Evolutionary conservation across 345 rosid species (phyloP), one percentile per base, ranked within the genome.

Genomic region (Gossypium ekmanianum): DNA sequence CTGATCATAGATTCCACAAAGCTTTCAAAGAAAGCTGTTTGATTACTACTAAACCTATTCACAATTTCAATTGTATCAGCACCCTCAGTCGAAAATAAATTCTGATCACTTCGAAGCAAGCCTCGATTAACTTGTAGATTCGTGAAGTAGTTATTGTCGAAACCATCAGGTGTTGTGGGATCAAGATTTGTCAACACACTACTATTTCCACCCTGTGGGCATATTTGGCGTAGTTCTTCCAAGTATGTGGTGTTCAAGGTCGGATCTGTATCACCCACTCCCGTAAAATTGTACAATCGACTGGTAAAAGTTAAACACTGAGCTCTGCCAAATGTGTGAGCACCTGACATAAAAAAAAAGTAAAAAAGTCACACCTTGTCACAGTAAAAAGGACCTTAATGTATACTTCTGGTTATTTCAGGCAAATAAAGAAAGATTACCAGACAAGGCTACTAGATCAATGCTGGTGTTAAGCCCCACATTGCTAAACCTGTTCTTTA

Each of bases 241-340:
- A 85, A 78, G 70, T 74, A 83, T 12, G 86, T 83, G 26, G 88
- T 2, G 85, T 89, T 76, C 14, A 91, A 11, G 13, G 85, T 80
- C 3, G 88, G 90, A 61, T 91, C 95, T 0, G 93, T 87, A 20
- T 13, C 72, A 7, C 81, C 82, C 0, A 85, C 79, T 20, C 34
- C 26, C 52, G 3, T 88, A 80, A 87, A 91, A 75, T 87, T 77
- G 83, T 75, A 88, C 27, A 91, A 74, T 1, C 95, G 76, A 2
- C n/a, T n/a, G 2, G 0, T 11, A 77, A 91, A 86, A 0, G 75
- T 62, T 11, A 13, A 4, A 17, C 93, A 91, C 24, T 66, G 77
- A 14, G 76, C 89, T 61, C 95, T 76, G 3, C 95, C 95, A 77
- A 88, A 88, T 9, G 95, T 91, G 74, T 91, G 93, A 2, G 83